A percentile compares a stretch with the other conserved stretches of the same genome.
Conservation (phyloP, 1,284 basidiomycete genomes). For the Exobasidium rhododendri region DNA sequence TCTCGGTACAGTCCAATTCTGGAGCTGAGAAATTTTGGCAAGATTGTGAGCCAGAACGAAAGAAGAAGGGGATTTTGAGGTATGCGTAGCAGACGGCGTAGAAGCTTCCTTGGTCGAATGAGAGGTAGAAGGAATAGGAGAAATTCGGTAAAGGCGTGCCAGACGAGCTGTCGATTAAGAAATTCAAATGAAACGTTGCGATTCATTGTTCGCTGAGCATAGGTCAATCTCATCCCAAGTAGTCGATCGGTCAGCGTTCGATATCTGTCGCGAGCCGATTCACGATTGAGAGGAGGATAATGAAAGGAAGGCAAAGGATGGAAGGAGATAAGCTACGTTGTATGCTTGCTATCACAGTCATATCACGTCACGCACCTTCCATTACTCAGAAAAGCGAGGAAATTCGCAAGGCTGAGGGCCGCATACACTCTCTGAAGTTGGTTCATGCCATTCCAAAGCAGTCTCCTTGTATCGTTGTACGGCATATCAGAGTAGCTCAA, state of each 20-base stretch:
- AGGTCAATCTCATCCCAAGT: constrained; percentile 73
- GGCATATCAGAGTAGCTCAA: constrained; percentile 76
- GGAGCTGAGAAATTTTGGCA: constrained; percentile 29
- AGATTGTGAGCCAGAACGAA: constrained; percentile 42
- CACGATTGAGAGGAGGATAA: constrained; percentile 6
- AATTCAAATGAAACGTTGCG: constrained; percentile 95
- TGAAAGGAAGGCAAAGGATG: too few species aligned
- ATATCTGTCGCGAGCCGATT: constrained; percentile 62
- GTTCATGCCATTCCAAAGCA: constrained; percentile 69
- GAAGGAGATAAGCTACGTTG: too few species aligned
- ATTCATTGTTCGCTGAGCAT: constrained; percentile 68
- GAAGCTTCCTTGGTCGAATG: constrained; percentile 64
- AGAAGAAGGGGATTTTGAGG: constrained; percentile 45
- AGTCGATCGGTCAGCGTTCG: constrained; percentile 79
- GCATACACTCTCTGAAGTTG: constrained; percentile 67
- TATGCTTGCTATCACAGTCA: too few species aligned
- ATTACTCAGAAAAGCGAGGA: constrained; percentile 78
- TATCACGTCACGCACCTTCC: constrained; percentile 66
- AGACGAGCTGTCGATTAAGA: constrained; percentile 98
- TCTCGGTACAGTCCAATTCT: constrained; percentile 34
- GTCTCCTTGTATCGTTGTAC: constrained; percentile 58
- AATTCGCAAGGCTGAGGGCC: constrained; percentile 68
- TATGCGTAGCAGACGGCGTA: constrained; percentile 62
- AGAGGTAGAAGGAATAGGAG: constrained; percentile 86
- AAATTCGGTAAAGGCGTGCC: constrained; percentile 98